Base-by-base conservation (phyloP, 139 green algal genomes). In the Closterium sp. region DNA sequence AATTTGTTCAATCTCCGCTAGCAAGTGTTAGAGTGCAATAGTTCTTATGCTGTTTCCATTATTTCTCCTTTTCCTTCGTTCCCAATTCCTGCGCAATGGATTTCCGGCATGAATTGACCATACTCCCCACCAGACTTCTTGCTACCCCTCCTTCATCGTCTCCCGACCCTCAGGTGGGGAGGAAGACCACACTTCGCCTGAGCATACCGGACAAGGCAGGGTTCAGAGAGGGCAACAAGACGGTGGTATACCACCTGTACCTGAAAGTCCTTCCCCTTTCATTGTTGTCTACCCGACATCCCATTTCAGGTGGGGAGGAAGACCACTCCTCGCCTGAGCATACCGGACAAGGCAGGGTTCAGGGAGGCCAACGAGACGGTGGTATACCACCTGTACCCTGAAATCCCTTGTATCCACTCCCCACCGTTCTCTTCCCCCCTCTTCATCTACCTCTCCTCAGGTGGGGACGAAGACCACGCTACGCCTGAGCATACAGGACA, bases 311-410 rank as follows among this genome's bases (percentile, higher is more conserved):
- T 79, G 62, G 62, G 62, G 17, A 79, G 19, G 17, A 79, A 79
- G 62, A 27, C 90, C 1, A 27, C 17, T 4, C 62, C 1, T 79
- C 4, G 17, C 62, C 62, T 79, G 2, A 79, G 19, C 19, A 13
- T 79, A 3, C 17, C 17, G 5, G 62, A 79, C 62, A 79, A 79
- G 62, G 62, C 50, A 24, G 62, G 62, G 62, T 79, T 79, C 62
- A 79, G 62, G 27, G 62, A 92, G 86, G 79, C 2, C n/a, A 90
- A 92, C 29, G 90, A 92, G 45, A 92, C 42, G 7, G 90, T 92
- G 7, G 34, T 92, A 28, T 90, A 90, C n/a, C 70, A 92, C 45
- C 86, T 90, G 62, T 79, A 73, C 42, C n/a, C 34, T 42, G 34
- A 0, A 42, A 42, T 42, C 34, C 34, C 6, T 4, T 42, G 6